A percentile compares a stretch with the other conserved stretches of the same genome.
Conservation (phyloP, 169 alveolate species). For the Plasmodium malariae region DNA sequence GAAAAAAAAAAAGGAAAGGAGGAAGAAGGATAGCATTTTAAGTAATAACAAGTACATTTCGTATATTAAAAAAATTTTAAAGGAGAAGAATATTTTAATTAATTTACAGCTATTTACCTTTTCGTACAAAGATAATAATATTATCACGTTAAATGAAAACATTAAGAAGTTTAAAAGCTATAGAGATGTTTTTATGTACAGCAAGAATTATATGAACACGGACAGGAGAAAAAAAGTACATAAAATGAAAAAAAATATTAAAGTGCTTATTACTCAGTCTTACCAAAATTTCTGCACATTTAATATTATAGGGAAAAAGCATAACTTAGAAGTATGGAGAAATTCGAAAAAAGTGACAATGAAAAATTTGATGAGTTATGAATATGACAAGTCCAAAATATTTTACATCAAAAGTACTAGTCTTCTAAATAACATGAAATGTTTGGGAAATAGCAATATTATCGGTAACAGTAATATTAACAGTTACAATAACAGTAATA, state of each 20-base stretch:
- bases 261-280: conserved; percentile 71
- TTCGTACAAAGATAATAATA: conserved; percentile 75
- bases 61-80: conserved; percentile 55
- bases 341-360: conserved; percentile 37
- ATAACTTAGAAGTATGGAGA: conserved; percentile 65
- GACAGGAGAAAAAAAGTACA: conserved; percentile 36
- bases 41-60: conserved; percentile 60
- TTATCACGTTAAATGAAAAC: conserved; percentile 66
- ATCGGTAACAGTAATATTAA: not conserved
- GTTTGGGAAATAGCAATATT: not conserved
- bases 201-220: conserved; percentile 8
- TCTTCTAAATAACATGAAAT: conserved; percentile 27
- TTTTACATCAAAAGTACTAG: conserved; percentile 30
- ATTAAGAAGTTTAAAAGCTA: conserved; percentile 73
- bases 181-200: conserved; percentile 72
- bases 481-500: not conserved
- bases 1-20: conserved; percentile 10
- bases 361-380: conserved; percentile 32
- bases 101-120: conserved; percentile 67
- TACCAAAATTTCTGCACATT: conserved; percentile 72
- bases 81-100: conserved; percentile 58
- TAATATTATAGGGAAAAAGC: conserved; percentile 76
- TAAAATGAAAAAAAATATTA: conserved; percentile 39
- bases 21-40: conserved; percentile 45
- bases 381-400: conserved; percentile 60